These are phyloP conservation scores for Magnolia kwangsiensis DNA, from an alignment of 164 flowering plant genomes.

Conservation along the genomic window DNA sequence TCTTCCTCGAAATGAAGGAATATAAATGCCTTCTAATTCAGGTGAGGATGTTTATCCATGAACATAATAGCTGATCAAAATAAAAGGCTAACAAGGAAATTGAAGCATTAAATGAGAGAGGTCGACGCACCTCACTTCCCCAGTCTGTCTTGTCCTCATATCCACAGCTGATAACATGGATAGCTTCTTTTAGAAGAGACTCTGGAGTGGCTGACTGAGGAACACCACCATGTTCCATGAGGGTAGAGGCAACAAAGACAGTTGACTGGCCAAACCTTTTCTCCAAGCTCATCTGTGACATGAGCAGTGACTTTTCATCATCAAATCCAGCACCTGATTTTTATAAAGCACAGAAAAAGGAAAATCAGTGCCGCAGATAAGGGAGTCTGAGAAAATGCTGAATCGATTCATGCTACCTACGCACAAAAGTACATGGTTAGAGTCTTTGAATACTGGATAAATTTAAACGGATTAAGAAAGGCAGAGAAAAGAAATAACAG, in stretches of 20 bases:
- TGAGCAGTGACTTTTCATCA: slow-evolving; percentile 26
- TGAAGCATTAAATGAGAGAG: not conserved
- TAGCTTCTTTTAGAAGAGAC: slow-evolving; percentile 39
- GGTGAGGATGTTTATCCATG: too few species aligned
- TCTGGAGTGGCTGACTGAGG: slow-evolving; percentile 27
- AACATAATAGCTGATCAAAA: too few species aligned
- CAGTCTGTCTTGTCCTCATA: slow-evolving; percentile 54
- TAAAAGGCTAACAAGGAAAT: not conserved
- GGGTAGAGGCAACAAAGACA: slow-evolving; percentile 43
- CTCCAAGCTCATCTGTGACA: slow-evolving; percentile 38
- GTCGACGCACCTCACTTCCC: slow-evolving; percentile 39
- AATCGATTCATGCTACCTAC: not conserved
- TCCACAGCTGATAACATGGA: slow-evolving; percentile 52
- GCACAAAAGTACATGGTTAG: not conserved
- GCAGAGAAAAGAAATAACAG: not conserved
- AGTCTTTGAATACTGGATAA: not conserved
- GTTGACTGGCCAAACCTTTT: slow-evolving; percentile 47
- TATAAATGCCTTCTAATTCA: too few species aligned
- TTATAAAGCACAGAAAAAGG: not conserved
- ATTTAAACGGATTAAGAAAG: not conserved
- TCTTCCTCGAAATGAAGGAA: not conserved
- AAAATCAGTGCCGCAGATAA: not conserved
- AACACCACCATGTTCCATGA: slow-evolving; percentile 42
- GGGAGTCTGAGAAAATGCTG: not conserved
- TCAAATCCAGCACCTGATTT: slow-evolving; percentile 26